Conservation (phyloP, 805 yeast species). For the Komagataella populi region DNA sequence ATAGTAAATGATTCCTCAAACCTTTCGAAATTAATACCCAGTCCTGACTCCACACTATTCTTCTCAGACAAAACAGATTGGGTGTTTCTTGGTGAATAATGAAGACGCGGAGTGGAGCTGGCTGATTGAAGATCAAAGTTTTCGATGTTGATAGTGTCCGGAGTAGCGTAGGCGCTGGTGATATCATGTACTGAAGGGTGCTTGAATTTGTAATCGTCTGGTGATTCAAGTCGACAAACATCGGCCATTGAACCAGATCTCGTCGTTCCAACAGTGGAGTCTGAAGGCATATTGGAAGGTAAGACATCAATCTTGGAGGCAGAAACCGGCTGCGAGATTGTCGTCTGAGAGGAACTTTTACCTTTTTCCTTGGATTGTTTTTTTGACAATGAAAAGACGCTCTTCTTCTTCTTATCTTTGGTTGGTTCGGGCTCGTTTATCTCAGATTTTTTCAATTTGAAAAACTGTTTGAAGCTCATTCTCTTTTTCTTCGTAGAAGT, state of each 20-base stretch:
- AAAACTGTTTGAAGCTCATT: not conserved
- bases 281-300: not conserved
- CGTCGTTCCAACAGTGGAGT: not conserved
- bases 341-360: not conserved
- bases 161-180: not conserved
- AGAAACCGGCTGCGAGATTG: not conserved
- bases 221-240: not conserved
- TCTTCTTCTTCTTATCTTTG: not conserved
- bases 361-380: not conserved
- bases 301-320: not conserved
- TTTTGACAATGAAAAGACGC: not conserved
- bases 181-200: not conserved
- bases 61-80: not conserved
- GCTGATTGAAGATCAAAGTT: not conserved
- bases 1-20: not conserved
- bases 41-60: not conserved
- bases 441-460: not conserved
- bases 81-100: not conserved
- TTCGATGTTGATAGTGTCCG: not conserved
- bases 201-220: not conserved
- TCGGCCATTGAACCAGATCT: not conserved
- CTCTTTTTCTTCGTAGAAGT: not conserved
- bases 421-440: not conserved
- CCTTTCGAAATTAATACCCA: constrained; percentile 1
- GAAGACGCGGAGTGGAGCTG: not conserved